Evolutionary conservation across 148 eudicot species (phyloP).

Genomic region (Heliamphora exappendiculata): DNA sequence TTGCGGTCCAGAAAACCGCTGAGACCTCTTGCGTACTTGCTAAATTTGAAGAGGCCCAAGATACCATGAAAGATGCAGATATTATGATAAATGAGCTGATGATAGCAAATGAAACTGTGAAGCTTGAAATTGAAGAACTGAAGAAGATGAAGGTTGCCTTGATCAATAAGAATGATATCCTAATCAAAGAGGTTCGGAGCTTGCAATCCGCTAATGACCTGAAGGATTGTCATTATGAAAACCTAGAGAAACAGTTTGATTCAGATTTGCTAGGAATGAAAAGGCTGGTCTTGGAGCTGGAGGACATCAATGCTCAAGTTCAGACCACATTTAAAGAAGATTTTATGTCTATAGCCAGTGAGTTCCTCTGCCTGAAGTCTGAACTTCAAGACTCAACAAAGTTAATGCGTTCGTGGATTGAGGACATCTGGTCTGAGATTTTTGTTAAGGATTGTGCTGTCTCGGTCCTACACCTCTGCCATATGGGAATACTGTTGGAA

Average conservation of each 20-base stretch:
- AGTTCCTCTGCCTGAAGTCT: slow-evolving; percentile 44
- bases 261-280: slow-evolving; percentile 28
- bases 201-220: slow-evolving; percentile 37
- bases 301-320: slow-evolving; percentile 27
- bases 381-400: slow-evolving; percentile 36
- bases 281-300: slow-evolving; percentile 44
- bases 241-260: slow-evolving; percentile 40
- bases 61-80: slow-evolving; percentile 74
- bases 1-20: slow-evolving; percentile 50
- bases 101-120: slow-evolving; percentile 62
- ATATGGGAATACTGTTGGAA: slow-evolving; percentile 66
- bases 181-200: slow-evolving; percentile 36
- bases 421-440: slow-evolving; percentile 76
- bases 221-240: slow-evolving; percentile 31
- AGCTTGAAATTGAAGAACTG: slow-evolving; percentile 50
- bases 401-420: slow-evolving; percentile 47
- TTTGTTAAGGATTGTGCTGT: slow-evolving; percentile 60
- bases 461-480: slow-evolving; percentile 67
- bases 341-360: slow-evolving; percentile 30
- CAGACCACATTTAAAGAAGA: slow-evolving; percentile 38
- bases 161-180: slow-evolving; percentile 34
- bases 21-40: slow-evolving; percentile 66
- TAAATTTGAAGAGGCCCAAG: slow-evolving; percentile 72
- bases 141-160: slow-evolving; percentile 31
- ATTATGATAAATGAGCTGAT: slow-evolving; percentile 64